Percentiles rank a stretch among this genome's conserved stretches.
Conservation (phyloP, 371 early-diverging fungal species). For the Chytridium lagenaria region DNA sequence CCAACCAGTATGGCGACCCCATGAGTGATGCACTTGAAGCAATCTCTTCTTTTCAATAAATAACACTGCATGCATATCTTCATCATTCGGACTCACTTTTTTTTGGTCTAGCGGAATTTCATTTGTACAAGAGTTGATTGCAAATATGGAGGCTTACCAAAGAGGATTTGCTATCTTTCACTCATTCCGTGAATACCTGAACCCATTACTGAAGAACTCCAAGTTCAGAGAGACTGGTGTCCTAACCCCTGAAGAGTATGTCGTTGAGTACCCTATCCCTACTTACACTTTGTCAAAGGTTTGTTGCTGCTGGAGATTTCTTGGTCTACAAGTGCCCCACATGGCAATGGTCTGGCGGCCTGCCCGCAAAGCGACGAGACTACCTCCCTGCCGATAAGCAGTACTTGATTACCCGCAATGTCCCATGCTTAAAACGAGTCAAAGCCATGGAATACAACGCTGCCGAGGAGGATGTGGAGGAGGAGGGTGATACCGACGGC, state of each 20-base stretch:
- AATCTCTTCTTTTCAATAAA: too few species aligned
- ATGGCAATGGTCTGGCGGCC: constrained; percentile 95
- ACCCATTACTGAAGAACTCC: constrained; percentile 91
- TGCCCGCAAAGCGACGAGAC: constrained; percentile 81
- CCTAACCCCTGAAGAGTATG: constrained; percentile 90
- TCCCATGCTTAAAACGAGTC: constrained; percentile 92
- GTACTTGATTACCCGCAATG: constrained; percentile 93
- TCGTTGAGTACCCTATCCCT: not conserved
- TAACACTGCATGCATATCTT: too few species aligned
- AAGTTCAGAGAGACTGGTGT: constrained; percentile 90
- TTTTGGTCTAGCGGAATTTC: too few species aligned
- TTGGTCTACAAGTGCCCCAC: constrained; percentile 97
- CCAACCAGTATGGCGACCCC: constrained; percentile 12
- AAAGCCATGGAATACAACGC: constrained; percentile 66
- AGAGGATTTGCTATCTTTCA: constrained; percentile 73
- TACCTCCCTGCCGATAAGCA: constrained; percentile 93
- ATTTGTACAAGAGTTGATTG: too few species aligned
- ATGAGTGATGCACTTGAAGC: too few species aligned
- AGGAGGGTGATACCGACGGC: constrained; percentile 32
- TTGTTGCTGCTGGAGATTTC: constrained; percentile 96
- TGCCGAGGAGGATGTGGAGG: constrained; percentile 41
- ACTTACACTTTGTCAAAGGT: constrained; percentile 42
- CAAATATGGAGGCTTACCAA: constrained; percentile 40
- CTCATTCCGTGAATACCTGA: constrained; percentile 86
- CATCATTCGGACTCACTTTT: too few species aligned